Conservation (phyloP, 192 early-diverging fungal species). For the Coemansia asiatica region DNA sequence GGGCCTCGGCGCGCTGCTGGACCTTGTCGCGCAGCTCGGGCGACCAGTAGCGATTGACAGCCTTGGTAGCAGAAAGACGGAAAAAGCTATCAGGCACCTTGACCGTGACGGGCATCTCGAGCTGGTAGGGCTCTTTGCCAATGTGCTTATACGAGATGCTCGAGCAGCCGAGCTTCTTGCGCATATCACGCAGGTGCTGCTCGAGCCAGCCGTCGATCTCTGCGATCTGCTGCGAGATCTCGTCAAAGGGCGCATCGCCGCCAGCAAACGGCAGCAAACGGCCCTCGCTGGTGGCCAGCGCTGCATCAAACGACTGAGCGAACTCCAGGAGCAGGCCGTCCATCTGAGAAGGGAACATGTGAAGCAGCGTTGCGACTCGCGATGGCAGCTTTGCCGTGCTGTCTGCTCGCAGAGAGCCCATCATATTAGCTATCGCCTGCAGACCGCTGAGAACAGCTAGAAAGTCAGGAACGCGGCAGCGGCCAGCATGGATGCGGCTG, state of each 20-base stretch:
- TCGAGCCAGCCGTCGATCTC: conserved; percentile 70
- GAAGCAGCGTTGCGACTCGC: conserved; percentile 27
- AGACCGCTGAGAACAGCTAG: conserved; percentile 65
- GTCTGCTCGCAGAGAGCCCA: conserved; percentile 10
- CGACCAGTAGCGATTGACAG: conserved; percentile 84
- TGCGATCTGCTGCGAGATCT: conserved; percentile 56
- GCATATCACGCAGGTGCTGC: conserved; percentile 64
- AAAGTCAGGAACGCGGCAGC: conserved; percentile 86
- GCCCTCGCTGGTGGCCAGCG: conserved; percentile 58
- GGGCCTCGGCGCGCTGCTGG: conserved; percentile 72
- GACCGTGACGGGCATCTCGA: conserved; percentile 80
- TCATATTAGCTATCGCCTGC: conserved; percentile 35
- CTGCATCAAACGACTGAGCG: conserved; percentile 71
- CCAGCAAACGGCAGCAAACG: conserved; percentile 69
- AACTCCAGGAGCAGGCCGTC: conserved; percentile 69
- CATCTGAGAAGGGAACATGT: conserved; percentile 61
- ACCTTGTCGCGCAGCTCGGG: conserved; percentile 64
- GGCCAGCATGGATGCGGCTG: conserved; percentile 83
- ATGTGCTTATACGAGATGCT: conserved; percentile 82
- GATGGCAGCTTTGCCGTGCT: conserved; percentile 15
- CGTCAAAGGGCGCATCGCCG: conserved; percentile 79
- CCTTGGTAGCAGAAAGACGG: conserved; percentile 75
- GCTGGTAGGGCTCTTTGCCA: conserved; percentile 93
- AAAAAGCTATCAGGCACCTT: conserved; percentile 79
- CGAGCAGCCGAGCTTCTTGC: conserved; percentile 63